phyloP scores from a whole-genome alignment of 1,139 yeast species.

The Diutina catenulata region DNA sequence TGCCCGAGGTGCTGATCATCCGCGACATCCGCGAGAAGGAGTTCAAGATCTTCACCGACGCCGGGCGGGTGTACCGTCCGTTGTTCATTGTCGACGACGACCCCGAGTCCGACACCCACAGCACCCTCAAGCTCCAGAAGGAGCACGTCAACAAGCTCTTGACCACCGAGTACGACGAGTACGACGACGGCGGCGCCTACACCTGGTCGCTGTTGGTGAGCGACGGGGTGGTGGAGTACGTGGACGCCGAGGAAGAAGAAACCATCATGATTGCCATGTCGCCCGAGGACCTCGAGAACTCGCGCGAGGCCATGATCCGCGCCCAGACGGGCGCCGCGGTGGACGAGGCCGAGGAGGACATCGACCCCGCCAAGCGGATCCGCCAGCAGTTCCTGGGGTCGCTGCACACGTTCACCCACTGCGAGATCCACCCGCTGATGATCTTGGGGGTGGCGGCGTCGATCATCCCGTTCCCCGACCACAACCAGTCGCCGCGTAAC shows the following conservation, averaged over 20 bases:
- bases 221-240: slow-evolving; percentile 85
- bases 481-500: slow-evolving; percentile 98
- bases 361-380: slow-evolving; percentile 81
- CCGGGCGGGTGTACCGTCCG: slow-evolving; percentile 96
- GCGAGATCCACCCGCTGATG: slow-evolving; percentile 99
- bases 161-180: slow-evolving; percentile 50
- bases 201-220: slow-evolving; percentile 80
- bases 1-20: slow-evolving; percentile 92
- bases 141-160: slow-evolving; percentile 67
- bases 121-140: slow-evolving; percentile 74
- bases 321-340: slow-evolving; percentile 35
- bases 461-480: slow-evolving; percentile 98
- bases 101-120: slow-evolving; percentile 60
- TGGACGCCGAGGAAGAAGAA: slow-evolving; percentile 97
- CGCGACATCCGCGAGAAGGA: slow-evolving; percentile 96
- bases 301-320: slow-evolving; percentile 38
- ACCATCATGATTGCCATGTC: slow-evolving; percentile 98
- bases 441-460: slow-evolving; percentile 98
- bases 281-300: slow-evolving; percentile 84
- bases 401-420: slow-evolving; percentile 89
- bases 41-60: slow-evolving; percentile 92
- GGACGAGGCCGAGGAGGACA: slow-evolving; percentile 36
- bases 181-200: slow-evolving; percentile 41
- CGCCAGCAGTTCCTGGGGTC: slow-evolving; percentile 53
- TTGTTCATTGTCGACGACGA: slow-evolving; percentile 84